Evolutionary conservation across 495 filamentous ascomycete genomes (phyloP), one percentile per base, ranked within the genome.

Genomic region (Chaetomium fimeti): DNA sequence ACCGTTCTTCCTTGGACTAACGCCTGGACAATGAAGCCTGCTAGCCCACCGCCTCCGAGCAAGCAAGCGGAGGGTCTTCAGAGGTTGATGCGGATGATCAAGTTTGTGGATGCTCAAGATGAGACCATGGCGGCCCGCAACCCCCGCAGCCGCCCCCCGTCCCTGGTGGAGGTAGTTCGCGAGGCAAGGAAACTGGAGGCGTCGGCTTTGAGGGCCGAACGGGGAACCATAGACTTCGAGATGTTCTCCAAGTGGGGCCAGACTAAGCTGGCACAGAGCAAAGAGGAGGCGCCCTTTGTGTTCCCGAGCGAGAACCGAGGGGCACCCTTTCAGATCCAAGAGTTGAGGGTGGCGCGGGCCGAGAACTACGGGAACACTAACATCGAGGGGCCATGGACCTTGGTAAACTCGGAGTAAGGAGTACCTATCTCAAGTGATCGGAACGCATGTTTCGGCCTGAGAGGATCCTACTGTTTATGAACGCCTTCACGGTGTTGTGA

Each of bases 121-220:
- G n/a, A 57, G 38, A 0, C 25, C 0, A 9, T 48, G 0, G 57
- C 63, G 1, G 36, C 53, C 4, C 25, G 24, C 22, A 59, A 66
- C 18, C 28, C 29, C 1, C 20, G 13, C 16, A 56, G 60, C 13
- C 40, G 52, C 3, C 64, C 64, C 8, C 51, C 59, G 2, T 62
- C 28, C 5, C 52, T 66, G 54, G 18, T 43, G 0, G 32, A 49
- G 43, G 24, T 62, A 3, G 36, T 63, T n/a, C 22, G 40, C 27
- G 20, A 32, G 24, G 52, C 64, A 3, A 29, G 32, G 40, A 25
- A 28, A 27, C 36, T 66, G 29, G 64, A 66, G 40, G 4, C 16
- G 12, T 27, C 8, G 3, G 59, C 59, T 12, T 8, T 66, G 29
- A 16, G 24, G 11, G n/a, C 3, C 4, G 59, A 66, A 15, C 8